Evolutionary conservation across 352 stramenopile species (phyloP).

Genomic region (Globisporangium nagaii): DNA sequence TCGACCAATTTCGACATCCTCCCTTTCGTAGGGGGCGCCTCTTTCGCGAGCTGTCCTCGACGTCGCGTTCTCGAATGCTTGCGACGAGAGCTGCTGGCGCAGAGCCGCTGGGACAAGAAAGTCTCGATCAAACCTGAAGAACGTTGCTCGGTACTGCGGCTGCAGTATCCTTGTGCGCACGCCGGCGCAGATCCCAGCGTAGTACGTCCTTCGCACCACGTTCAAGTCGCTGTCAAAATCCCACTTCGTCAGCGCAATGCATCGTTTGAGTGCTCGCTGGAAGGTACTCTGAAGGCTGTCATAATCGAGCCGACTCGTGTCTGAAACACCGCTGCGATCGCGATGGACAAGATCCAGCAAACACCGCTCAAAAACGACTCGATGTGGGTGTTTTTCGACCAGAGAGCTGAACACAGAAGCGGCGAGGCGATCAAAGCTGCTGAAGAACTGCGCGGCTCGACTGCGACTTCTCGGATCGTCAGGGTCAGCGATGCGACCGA

Average conservation of each 20-base stretch:
- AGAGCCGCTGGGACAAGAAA: slow-evolving; percentile 12
- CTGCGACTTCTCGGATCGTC: neutral
- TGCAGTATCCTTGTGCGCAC: slow-evolving; percentile 38
- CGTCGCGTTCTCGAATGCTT: neutral
- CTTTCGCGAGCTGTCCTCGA: neutral
- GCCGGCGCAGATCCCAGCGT: slow-evolving; percentile 23
- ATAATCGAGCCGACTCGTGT: neutral
- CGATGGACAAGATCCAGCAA: neutral
- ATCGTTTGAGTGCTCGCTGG: slow-evolving; percentile 12
- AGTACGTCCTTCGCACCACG: slow-evolving; percentile 29
- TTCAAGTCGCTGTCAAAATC: slow-evolving; percentile 41
- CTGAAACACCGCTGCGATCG: neutral
- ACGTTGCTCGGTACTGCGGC: slow-evolving; percentile 25
- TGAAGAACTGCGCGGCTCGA: neutral
- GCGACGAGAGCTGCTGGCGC: too few relatives aligned
- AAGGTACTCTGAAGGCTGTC: slow-evolving; percentile 2
- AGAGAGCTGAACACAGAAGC: slow-evolving; percentile 11
- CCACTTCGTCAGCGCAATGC: slow-evolving; percentile 33
- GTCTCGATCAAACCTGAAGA: slow-evolving; percentile 29
- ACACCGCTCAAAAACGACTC: slow-evolving; percentile 6
- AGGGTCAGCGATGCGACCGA: neutral
- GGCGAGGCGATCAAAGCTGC: slow-evolving; percentile 22
- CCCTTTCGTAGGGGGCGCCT: neutral
- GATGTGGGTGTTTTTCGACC: slow-evolving; percentile 19
- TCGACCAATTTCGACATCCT: neutral